phyloP scores from a whole-genome alignment of 139 green algal genomes.

The Medakamo hakoo region DNA sequence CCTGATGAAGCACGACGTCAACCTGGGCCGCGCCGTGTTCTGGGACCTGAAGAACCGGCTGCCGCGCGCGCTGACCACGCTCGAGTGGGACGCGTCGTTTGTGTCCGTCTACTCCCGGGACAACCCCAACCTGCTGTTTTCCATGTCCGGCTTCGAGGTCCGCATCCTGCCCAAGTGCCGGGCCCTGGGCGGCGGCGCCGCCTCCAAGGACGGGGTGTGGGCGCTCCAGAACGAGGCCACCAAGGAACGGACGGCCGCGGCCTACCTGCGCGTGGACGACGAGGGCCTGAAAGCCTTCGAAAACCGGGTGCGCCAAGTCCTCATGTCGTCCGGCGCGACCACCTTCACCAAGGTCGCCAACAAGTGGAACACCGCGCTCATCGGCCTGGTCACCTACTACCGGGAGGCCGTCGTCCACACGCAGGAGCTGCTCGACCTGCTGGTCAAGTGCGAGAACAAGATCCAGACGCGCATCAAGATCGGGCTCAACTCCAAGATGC shows the following conservation, averaged over 20 bases:
- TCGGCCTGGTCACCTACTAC: constrained; percentile 97
- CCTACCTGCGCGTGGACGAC: constrained; percentile 94
- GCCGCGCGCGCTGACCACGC: constrained; percentile 77
- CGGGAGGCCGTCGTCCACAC: constrained; percentile 86
- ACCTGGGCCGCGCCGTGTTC: constrained; percentile 90
- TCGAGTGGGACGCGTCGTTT: constrained; percentile 96
- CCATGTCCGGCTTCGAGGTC: constrained; percentile 94
- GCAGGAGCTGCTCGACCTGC: constrained; percentile 95
- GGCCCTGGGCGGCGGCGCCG: constrained; percentile 74
- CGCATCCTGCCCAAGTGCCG: constrained; percentile 93
- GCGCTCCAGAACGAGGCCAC: constrained; percentile 90
- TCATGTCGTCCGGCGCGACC: constrained; percentile 93
- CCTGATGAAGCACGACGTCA: constrained; percentile 99
- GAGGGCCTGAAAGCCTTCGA: constrained; percentile 93
- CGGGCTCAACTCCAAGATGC: constrained; percentile 97
- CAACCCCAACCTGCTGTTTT: constrained; percentile 99
- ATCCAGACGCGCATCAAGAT: constrained; percentile 99
- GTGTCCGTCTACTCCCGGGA: constrained; percentile 89
- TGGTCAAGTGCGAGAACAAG: constrained; percentile 99
- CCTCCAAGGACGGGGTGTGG: constrained; percentile 94
- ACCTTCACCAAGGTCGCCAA: constrained; percentile 99
- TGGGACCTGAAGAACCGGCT: constrained; percentile 90
- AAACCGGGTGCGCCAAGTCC: constrained; percentile 87
- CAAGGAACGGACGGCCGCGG: constrained; percentile 85
- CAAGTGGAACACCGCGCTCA: constrained; percentile 91